Conservation (phyloP, 108 stramenopile species). For the Chaetoceros tenuissimus region DNA sequence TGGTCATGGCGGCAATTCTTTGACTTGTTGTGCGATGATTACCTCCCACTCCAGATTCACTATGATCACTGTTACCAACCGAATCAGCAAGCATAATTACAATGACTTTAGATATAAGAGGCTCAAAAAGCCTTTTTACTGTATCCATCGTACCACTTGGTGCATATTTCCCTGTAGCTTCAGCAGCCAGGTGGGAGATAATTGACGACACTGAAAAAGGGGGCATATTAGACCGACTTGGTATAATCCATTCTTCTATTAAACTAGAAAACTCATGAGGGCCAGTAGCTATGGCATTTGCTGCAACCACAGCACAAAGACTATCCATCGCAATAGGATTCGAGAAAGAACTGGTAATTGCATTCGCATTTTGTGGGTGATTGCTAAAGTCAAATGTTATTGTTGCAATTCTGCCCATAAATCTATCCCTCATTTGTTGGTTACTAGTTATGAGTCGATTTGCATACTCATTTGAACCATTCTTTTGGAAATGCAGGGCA, state of each 20-base stretch:
- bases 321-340: slow-evolving; percentile 61
- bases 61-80: slow-evolving; percentile 18
- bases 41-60: slow-evolving; percentile 1
- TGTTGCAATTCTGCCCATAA: slow-evolving; percentile 72
- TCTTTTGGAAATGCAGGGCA: slow-evolving; percentile 30
- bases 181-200: slow-evolving; percentile 37
- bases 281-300: slow-evolving; percentile 68
- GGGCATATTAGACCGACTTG: slow-evolving; percentile 37
- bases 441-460: slow-evolving; percentile 44
- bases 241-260: slow-evolving; percentile 69
- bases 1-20: slow-evolving; percentile 26
- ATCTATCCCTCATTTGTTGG: slow-evolving; percentile 58
- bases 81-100: slow-evolving; percentile 47
- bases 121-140: slow-evolving; percentile 32
- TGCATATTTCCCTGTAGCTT: slow-evolving; percentile 29
- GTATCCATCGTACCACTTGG: slow-evolving; percentile 50
- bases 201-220: slow-evolving; percentile 39
- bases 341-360: slow-evolving; percentile 19
- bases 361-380: slow-evolving; percentile 10
- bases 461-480: slow-evolving; percentile 14
- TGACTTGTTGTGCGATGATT: background rate
- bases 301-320: slow-evolving; percentile 56
- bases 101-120: slow-evolving; percentile 34
- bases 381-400: slow-evolving; percentile 56
- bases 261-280: slow-evolving; percentile 48